Conservation (phyloP, 2,329 filamentous ascomycete genomes). For the Clonostachys solani region DNA sequence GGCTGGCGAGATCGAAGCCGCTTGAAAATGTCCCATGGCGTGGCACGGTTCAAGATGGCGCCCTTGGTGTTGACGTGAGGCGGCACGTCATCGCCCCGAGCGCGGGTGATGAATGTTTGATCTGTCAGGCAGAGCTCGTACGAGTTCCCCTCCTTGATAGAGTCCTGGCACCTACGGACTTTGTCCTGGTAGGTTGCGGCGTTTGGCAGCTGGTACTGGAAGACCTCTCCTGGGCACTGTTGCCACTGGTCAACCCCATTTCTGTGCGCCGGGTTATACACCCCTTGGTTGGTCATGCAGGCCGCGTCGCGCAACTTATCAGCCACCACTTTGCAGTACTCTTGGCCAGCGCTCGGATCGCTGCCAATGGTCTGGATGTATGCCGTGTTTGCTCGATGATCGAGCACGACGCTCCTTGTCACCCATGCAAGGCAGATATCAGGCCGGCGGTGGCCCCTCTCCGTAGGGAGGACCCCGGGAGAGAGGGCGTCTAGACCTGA, state of each 20-base stretch:
- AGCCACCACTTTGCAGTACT: background rate
- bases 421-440: constrained; percentile 5
- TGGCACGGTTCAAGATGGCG: background rate
- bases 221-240: background rate
- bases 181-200: constrained; percentile 6
- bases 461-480: constrained; percentile 14
- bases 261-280: no score
- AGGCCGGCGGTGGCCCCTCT: constrained; percentile 5
- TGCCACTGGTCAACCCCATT: no score
- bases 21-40: constrained; percentile 8
- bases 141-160: constrained; percentile 6
- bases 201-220: background rate
- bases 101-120: constrained; percentile 41
- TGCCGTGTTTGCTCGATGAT: constrained; percentile 2
- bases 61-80: background rate
- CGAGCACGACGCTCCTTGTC: constrained; percentile 7
- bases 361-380: constrained; percentile 5
- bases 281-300: background rate
- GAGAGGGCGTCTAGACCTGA: constrained; percentile 14
- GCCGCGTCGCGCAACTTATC: background rate
- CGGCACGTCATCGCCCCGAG: constrained; percentile 5
- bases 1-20: constrained; percentile 6
- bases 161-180: constrained; percentile 6
- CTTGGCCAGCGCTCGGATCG: background rate
- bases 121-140: constrained; percentile 10